Base-by-base conservation (phyloP, 2,329 filamentous ascomycete genomes). In the Westerdykella aurantiaca region DNA sequence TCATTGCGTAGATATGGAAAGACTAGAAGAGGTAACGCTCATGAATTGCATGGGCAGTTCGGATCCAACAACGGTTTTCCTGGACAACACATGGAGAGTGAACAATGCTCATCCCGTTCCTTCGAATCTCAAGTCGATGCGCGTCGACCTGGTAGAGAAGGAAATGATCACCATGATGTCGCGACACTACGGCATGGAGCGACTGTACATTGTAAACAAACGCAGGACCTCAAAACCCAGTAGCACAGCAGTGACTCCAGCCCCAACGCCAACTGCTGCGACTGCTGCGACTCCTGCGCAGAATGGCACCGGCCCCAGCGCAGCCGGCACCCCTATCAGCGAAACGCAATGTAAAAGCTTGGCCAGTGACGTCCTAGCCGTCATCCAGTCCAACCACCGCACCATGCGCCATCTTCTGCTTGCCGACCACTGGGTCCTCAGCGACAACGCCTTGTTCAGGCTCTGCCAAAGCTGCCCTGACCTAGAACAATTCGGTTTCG, bases 401-500 rank as follows among this genome's bases (percentile, higher is more conserved):
- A 75, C 68, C 1, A 60, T 83, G 34, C 72, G 71, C 35, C 77
- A 80, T 51, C 71, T 83, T 5, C 70, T 82, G 2, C 71, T 83
- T 4, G 72, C 73, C 2, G 72, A 79, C 29, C 68, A 72, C 35
- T 82, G 79, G 78, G 63, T 70, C 14, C 67, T 82, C 2, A 70
- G 72, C 13, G 66, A 70, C 2, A 58, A 68, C 1, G 67, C 75
- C 4, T 63, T 82, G 7, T 70, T 69, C 25, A 71, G 72, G 6
- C 62, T 82, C 6, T 74, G 79, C 25, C 72, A 74, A 39, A 64
- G 64, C 9, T 80, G 78, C 45, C 78, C 79, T 0, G 72, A 80
- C 42, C 64, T 83, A 12, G 78, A 81, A 47, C 79, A 83, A 52
- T 64, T 83, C 1, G 78, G 72, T 21, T 63, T 81, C 17, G 72